Conservation (phyloP, 768 basidiomycete species). For the Lepiota venenata region DNA sequence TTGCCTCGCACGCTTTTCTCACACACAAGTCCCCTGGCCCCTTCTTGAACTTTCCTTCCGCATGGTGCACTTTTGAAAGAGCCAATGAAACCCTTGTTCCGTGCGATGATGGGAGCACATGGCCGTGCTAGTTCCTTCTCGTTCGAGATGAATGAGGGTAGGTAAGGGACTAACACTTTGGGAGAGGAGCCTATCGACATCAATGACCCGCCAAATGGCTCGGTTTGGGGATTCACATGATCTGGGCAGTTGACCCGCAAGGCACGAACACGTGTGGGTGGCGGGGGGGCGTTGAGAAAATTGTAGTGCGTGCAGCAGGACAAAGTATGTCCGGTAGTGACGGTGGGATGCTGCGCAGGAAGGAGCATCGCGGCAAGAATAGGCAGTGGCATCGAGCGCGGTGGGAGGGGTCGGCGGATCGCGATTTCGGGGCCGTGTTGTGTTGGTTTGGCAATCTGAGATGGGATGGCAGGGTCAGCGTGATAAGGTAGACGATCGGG, state of each 20-base stretch:
- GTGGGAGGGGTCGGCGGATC: constrained; percentile 11
- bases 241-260: neutral
- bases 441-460: neutral
- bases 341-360: neutral
- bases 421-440: constrained; percentile 12
- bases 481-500: constrained; percentile 29
- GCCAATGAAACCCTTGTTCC: neutral
- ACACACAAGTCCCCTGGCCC: neutral
- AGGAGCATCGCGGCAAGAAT: constrained; percentile 4
- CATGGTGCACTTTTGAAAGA: neutral
- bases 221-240: no score
- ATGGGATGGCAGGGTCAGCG: constrained; percentile 26
- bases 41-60: neutral
- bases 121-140: neutral
- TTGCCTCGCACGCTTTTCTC: no score
- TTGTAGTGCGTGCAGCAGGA: no score
- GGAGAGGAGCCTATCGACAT: neutral
- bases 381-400: neutral
- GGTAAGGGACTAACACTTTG: neutral
- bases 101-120: neutral
- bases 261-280: neutral
- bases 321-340: neutral
- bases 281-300: neutral
- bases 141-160: neutral
- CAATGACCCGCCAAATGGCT: neutral